Conservation (phyloP, 1,139 yeast species). For the Hemisphaericaspora subhashii region DNA sequence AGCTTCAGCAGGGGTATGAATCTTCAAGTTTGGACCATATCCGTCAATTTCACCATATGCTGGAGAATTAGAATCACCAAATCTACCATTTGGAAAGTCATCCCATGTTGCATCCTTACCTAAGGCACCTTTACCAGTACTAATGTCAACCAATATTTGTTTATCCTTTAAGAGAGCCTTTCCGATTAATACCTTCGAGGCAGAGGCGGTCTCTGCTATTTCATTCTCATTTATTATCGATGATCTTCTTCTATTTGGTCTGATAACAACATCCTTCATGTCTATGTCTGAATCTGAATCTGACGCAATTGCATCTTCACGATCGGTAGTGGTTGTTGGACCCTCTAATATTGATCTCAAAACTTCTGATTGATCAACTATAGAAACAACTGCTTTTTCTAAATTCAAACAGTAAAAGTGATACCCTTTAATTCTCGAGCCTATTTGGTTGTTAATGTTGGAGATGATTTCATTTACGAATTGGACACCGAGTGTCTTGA, state of each 20-base stretch:
- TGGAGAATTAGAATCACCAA: slow-evolving; percentile 96
- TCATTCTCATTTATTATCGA: slow-evolving; percentile 48
- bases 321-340: slow-evolving; percentile 15
- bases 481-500: slow-evolving; percentile 81
- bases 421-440: slow-evolving; percentile 67
- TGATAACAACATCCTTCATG: slow-evolving; percentile 3
- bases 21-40: slow-evolving; percentile 87
- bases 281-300: slow-evolving; percentile 33
- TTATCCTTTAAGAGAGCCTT: slow-evolving; percentile 35
- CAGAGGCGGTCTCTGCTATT: slow-evolving; percentile 29
- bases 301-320: slow-evolving; percentile 35
- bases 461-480: slow-evolving; percentile 65
- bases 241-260: slow-evolving; percentile 39
- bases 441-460: slow-evolving; percentile 51
- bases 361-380: slow-evolving; percentile 60
- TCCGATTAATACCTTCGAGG: slow-evolving; percentile 24
- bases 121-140: slow-evolving; percentile 79
- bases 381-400: slow-evolving; percentile 88
- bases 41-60: slow-evolving; percentile 98
- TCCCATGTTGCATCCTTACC: slow-evolving; percentile 98
- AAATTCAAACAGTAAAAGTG: slow-evolving; percentile 89
- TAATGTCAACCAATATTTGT: slow-evolving; percentile 67
- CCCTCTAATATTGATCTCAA: slow-evolving; percentile 34
- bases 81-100: slow-evolving; percentile 96
- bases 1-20: slow-evolving; percentile 66